These are phyloP conservation scores for Calophaca sinica DNA, from an alignment of 306 rosid species.

Conservation along the genomic window DNA sequence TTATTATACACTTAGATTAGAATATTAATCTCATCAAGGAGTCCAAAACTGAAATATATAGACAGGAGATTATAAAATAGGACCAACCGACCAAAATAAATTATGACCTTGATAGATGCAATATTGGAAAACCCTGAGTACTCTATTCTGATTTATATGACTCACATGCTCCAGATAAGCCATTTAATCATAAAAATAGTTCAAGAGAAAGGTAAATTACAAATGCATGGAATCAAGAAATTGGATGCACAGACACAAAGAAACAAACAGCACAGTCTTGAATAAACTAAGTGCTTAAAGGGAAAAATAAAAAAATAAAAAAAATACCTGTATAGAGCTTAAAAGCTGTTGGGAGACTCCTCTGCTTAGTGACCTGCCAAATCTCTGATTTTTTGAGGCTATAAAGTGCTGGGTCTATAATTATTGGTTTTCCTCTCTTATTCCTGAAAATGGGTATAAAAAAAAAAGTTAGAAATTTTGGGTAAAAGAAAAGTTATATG, in stretches of 20 bases:
- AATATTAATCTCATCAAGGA: too few species aligned
- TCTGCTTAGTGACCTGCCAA: constrained; percentile 81
- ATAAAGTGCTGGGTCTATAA: constrained; percentile 86
- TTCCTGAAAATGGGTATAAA: constrained; percentile 56
- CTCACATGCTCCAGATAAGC: constrained; percentile 12
- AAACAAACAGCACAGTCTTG: background rate
- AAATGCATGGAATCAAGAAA: constrained; percentile 1
- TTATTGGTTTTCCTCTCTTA: constrained; percentile 87
- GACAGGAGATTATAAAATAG: background rate
- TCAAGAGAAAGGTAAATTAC: background rate
- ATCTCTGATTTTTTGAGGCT: constrained; percentile 87
- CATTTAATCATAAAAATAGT: too few species aligned
- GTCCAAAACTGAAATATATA: too few species aligned
- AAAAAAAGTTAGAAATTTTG: background rate
- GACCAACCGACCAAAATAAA: constrained; percentile 1
- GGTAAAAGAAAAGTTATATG: too few species aligned
- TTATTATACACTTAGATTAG: too few species aligned
- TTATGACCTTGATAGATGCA: background rate
- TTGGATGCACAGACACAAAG: background rate
- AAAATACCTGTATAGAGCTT: constrained; percentile 85
- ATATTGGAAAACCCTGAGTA: background rate
- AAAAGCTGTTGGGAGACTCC: constrained; percentile 80
- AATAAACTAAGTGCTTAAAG: background rate
- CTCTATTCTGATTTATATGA: background rate
- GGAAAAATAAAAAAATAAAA: too few species aligned